Evolutionary conservation across 768 basidiomycete species (phyloP), one percentile per base, ranked within the genome.

Genomic region (Lactarius hatsudake): DNA sequence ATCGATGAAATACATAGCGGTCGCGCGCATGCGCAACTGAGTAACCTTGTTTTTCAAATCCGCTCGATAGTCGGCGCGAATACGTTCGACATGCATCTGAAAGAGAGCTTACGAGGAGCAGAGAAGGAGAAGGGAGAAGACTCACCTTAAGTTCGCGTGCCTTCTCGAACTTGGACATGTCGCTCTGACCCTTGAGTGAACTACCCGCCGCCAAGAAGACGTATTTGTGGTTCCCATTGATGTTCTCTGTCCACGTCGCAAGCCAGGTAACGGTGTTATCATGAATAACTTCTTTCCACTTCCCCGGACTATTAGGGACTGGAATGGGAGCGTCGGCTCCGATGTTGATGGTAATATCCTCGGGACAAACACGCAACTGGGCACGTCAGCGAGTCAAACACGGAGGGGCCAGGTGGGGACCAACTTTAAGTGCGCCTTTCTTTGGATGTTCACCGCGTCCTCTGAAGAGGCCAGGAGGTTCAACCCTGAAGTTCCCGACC

Each of bases 251-350:
- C 97, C 97, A 99, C 64, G 91, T 96, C 5, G 97, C 97, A 58
- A 99, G 83, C 97, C 97, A 99, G 15, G 97, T 98, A 32, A 98
- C 97, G 3, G 94, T 98, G 71, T 96, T 89, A 75, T 98, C 96
- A 74, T 98, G 93, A 13, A 86, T 83, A 26, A 97, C 81, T 4
- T 83, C 81, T 76, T 92, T 94, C 97, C 97, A 99, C 53, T 86
- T 84, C 54, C 97, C 96, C 23, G 94, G 88, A 75, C 91, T 87
- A 71, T 97, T 98, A 5, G 97, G 94, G n/a, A 84, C 78, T 1
- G 97, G 97, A 34, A 90, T 79, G 2, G 87, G 84, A 1, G 83
- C 83, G 57, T 83, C 84, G 72, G 88, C 81, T 23, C 92, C 96
- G 65, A 99, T 95, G 78, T 99, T 99, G 75, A 99, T 79, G 4